These are phyloP conservation scores for Tricholoma bakamatsutake DNA, from an alignment of 768 basidiomycete genomes.

Conservation along the genomic window DNA sequence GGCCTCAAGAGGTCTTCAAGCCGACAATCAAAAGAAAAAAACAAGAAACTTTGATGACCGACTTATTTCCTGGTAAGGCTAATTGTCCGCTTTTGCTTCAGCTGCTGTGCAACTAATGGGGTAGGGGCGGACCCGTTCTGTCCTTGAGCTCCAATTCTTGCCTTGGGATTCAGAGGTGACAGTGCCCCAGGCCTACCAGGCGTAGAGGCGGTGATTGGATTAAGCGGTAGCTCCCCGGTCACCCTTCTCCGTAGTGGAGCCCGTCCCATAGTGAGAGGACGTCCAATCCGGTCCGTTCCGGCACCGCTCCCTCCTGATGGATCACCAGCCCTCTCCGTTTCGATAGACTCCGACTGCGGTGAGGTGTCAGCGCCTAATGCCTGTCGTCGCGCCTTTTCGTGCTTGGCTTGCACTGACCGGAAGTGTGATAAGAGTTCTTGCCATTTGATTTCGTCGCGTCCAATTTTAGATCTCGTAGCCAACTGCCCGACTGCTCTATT, in stretches of 20 bases:
- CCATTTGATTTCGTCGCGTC: slow-evolving; percentile 95
- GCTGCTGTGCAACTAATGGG: slow-evolving; percentile 21
- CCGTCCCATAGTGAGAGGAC: slow-evolving; percentile 24
- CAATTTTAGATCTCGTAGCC: slow-evolving; percentile 67
- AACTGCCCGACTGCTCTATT: slow-evolving; percentile 27
- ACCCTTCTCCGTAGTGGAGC: slow-evolving; percentile 57
- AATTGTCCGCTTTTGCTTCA: slow-evolving; percentile 36
- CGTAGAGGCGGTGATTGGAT: slow-evolving; percentile 20
- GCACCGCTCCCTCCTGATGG: slow-evolving; percentile 14
- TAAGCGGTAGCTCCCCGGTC: slow-evolving; percentile 44
- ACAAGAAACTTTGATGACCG: neutral
- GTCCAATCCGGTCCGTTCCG: slow-evolving; percentile 20
- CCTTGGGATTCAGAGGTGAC: slow-evolving; percentile 71
- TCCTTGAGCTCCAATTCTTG: slow-evolving; percentile 44
- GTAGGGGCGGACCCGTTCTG: slow-evolving; percentile 15
- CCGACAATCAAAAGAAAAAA: neutral
- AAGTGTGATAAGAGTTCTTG: slow-evolving; percentile 91
- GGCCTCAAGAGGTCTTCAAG: neutral
- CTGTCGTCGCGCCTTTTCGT: slow-evolving; percentile 86
- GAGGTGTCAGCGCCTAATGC: slow-evolving; percentile 60
- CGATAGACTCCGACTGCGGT: slow-evolving; percentile 43
- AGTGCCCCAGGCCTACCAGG: slow-evolving; percentile 42
- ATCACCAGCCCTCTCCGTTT: slow-evolving; percentile 36
- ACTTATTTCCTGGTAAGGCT: slow-evolving; percentile 31
- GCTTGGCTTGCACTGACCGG: slow-evolving; percentile 79